Evolutionary conservation across 768 basidiomycete species (phyloP), one percentile per base, ranked within the genome.

Genomic region (Mycena albidolilacea): DNA sequence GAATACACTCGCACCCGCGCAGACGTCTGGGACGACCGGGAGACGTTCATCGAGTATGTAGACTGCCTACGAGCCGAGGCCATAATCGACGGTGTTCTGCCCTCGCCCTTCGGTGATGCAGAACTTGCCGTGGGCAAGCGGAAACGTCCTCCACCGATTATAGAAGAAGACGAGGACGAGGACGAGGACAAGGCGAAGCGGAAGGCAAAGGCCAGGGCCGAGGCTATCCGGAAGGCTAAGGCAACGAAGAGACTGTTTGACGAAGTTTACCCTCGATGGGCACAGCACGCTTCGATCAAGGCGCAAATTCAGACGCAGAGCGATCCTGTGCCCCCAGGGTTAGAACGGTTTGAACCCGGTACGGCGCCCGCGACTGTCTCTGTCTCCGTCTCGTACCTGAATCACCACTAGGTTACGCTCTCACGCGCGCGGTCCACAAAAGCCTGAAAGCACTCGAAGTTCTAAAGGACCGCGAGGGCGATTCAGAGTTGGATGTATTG

Each of bases 301-400:
- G 30, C 30, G 30, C 30, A 30, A 30, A 30, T 30, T 30, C 57
- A 46, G 41, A 9, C 14, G 41, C 41, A 10, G 41, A 43, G 41
- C 14, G 41, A 15, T 23, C 38, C 44, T 5, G 19, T n/a, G 0
- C 15, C 6, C 12, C 58, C 44, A 8, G 61, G 37, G 3, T 30
- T 62, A 5, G 71, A 72, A 30, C 66, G 61, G 43, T 35, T 72
- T 43, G 66, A 72, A 37, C 54, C 71, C 15, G 66, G 71, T 72
- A 68, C 19, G 71, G 3, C 14, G 15, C 1, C 1, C 35, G 2
- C 15, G 12, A 48, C 15, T 17, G 15, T 61, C n/a, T 17, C 17
- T 0, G 14, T n/a, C 21, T 55, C 43, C 0, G 12, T 3, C 48
- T 35, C 7, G 0, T 8, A 30, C 11, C 60, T 57, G 41, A 50